Evolutionary conservation across 1,284 basidiomycete species (phyloP).

Genomic region (Inonotus obliquus): DNA sequence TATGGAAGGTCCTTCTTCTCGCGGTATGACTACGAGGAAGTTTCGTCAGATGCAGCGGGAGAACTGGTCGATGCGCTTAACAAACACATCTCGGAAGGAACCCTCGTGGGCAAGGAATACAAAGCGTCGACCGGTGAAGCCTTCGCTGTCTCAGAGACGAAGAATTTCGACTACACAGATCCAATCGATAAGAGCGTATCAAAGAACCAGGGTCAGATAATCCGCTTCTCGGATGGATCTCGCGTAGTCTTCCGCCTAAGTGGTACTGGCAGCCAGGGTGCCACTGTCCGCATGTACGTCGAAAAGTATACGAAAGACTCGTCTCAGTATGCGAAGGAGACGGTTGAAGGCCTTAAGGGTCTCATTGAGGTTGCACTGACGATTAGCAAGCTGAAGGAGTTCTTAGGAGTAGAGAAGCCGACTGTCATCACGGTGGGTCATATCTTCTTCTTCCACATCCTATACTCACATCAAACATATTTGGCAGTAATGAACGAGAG

Average conservation of each 20-base stretch:
- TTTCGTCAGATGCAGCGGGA: constrained; percentile 86
- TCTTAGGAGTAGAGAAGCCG: constrained; percentile 83
- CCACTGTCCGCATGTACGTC: constrained; percentile 90
- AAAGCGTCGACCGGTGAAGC: constrained; percentile 62
- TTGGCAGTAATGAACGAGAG: background rate
- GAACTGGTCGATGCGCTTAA: constrained; percentile 81
- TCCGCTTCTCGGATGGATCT: constrained; percentile 87
- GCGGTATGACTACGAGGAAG: constrained; percentile 98
- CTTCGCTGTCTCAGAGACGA: constrained; percentile 78
- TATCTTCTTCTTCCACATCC: background rate
- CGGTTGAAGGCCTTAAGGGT: constrained; percentile 89
- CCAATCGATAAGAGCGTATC: constrained; percentile 93
- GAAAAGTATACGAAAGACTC: constrained; percentile 88
- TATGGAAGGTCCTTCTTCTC: constrained; percentile 99
- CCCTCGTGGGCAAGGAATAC: constrained; percentile 65
- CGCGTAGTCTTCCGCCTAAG: constrained; percentile 94
- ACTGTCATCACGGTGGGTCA: constrained; percentile 89
- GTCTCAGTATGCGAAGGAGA: constrained; percentile 69
- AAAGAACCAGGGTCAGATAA: constrained; percentile 94
- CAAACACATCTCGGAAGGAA: constrained; percentile 59
- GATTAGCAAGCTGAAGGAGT: constrained; percentile 81
- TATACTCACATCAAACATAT: background rate
- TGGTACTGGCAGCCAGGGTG: constrained; percentile 93
- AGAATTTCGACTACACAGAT: constrained; percentile 95
- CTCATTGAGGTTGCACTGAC: constrained; percentile 92